Evolutionary conservation across 1,284 basidiomycete genomes (phyloP).

Genomic region (Sparassis latifolia): DNA sequence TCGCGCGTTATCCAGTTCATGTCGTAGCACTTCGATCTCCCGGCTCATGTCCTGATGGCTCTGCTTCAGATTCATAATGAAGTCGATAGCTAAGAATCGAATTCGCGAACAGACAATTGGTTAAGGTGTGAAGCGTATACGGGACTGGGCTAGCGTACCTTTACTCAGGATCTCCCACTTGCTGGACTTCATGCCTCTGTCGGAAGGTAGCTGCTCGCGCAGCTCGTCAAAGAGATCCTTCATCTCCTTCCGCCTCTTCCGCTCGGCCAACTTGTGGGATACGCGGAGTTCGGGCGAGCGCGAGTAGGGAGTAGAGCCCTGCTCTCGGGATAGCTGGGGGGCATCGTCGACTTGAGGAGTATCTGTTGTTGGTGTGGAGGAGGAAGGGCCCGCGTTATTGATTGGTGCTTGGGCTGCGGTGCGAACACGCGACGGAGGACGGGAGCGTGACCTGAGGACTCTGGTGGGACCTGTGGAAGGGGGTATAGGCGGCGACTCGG

Average conservation of each 20-base stretch:
- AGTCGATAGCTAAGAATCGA: conserved; percentile 70
- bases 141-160: conserved; percentile 42
- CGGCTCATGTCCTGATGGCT: conserved; percentile 68
- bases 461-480: conserved; percentile 41
- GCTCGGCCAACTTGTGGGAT: conserved; percentile 91
- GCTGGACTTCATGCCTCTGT: conserved; percentile 89
- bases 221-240: conserved; percentile 95
- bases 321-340: conserved; percentile 19
- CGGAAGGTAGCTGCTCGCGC: conserved; percentile 83
- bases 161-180: conserved; percentile 97
- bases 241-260: conserved; percentile 95
- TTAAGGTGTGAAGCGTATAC: neutral
- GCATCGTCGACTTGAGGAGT: conserved; percentile 20
- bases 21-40: conserved; percentile 72
- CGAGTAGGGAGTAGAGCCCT: conserved; percentile 79
- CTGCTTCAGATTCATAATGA: conserved; percentile 72
- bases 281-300: conserved; percentile 89
- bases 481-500: conserved; percentile 37
- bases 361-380: conserved; percentile 33
- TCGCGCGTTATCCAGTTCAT: conserved; percentile 65
- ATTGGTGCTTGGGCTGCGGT: conserved; percentile 32
- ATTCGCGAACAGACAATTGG: conserved; percentile 1
- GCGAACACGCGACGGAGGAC: conserved; percentile 60
- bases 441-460: conserved; percentile 57
- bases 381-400: conserved; percentile 25